Evolutionary conservation across 495 filamentous ascomycete genomes (phyloP).

Genomic region (Tuber borchii): DNA sequence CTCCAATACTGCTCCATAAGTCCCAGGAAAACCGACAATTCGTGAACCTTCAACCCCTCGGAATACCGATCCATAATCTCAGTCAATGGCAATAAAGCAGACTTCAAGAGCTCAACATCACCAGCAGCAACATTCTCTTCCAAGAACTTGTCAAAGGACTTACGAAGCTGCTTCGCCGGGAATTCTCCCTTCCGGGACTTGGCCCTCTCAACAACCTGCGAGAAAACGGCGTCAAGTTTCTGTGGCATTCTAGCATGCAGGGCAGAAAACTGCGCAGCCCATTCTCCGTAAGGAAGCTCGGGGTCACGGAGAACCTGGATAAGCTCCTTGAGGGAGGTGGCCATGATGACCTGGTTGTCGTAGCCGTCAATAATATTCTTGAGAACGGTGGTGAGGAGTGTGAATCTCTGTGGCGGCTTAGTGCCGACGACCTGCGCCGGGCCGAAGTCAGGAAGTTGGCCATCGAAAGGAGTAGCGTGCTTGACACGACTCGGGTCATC

Average conservation of each 20-base stretch:
- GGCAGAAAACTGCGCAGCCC: constrained; percentile 87
- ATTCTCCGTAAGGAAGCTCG: constrained; percentile 92
- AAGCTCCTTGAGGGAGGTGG: constrained; percentile 75
- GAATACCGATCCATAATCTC: constrained; percentile 75
- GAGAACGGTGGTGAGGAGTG: constrained; percentile 67
- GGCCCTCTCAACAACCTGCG: constrained; percentile 76
- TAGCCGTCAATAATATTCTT: constrained; percentile 86
- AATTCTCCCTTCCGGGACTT: constrained; percentile 74
- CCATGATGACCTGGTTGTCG: constrained; percentile 97
- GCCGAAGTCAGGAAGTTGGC: constrained; percentile 81
- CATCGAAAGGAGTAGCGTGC: constrained; percentile 92
- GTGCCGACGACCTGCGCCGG: constrained; percentile 75
- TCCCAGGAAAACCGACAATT: constrained; percentile 72
- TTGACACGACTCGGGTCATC: constrained; percentile 96
- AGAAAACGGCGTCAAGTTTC: constrained; percentile 75
- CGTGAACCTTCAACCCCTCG: constrained; percentile 85
- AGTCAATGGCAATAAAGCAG: constrained; percentile 67
- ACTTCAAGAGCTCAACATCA: constrained; percentile 62
- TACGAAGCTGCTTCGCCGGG: constrained; percentile 78
- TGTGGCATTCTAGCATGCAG: constrained; percentile 93
- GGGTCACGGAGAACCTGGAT: constrained; percentile 81
- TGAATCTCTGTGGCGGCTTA: constrained; percentile 87
- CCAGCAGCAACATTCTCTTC: constrained; percentile 70
- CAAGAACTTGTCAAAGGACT: constrained; percentile 77
- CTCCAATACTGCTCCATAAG: constrained; percentile 73